phyloP scores from a whole-genome alignment of 139 green algal genomes.

The Gonium pectorale region DNA sequence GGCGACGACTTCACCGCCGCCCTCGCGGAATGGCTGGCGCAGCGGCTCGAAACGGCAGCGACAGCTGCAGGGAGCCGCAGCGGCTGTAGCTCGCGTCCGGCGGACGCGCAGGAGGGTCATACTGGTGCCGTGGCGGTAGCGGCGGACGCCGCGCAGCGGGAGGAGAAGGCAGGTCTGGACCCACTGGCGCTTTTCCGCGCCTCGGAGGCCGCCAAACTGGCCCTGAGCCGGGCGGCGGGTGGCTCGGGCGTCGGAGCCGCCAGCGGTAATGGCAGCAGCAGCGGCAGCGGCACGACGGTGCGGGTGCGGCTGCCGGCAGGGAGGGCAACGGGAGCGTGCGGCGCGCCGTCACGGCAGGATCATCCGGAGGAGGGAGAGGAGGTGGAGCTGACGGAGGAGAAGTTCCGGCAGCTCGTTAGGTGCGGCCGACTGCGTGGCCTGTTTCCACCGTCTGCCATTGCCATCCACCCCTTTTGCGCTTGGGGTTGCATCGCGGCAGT shows the following conservation, averaged over 20 bases:
- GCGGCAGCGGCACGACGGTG: neutral
- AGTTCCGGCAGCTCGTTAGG: conserved; percentile 22
- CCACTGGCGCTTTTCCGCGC: conserved; percentile 34
- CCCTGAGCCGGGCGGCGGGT: conserved; percentile 29
- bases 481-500: too few relatives aligned
- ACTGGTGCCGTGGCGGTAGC: too few relatives aligned
- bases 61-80: too few relatives aligned
- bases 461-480: too few relatives aligned
- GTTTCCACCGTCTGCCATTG: too few relatives aligned
- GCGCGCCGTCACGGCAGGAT: neutral
- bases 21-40: conserved; percentile 60
- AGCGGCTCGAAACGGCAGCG: neutral
- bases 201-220: conserved; percentile 59
- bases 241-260: neutral
- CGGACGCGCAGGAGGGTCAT: too few relatives aligned
- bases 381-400: neutral
- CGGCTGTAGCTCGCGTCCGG: too few relatives aligned
- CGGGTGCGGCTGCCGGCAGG: neutral
- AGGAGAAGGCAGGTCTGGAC: neutral
- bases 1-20: conserved; percentile 83
- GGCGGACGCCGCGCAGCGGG: neutral
- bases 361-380: neutral
- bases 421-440: too few relatives aligned
- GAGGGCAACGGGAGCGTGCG: neutral
- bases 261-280: neutral